Evolutionary conservation across 768 basidiomycete species (phyloP), one percentile per base, ranked within the genome.

Genomic region (Serendipita indica): DNA sequence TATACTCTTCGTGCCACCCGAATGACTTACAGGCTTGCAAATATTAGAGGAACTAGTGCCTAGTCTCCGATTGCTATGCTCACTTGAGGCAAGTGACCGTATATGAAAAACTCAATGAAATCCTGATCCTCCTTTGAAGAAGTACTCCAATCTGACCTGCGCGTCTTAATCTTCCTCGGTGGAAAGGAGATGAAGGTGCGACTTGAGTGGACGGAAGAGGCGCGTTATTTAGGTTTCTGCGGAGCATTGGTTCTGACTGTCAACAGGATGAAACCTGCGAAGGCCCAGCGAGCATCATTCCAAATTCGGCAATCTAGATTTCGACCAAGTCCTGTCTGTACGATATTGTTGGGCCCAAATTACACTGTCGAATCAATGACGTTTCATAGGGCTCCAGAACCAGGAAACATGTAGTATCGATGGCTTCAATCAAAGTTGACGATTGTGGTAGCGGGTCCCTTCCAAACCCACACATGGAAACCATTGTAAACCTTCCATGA

Each of bases 161-260:
- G 39, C 25, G 59, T 60, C 33, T 30, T 35, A 18, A 54, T 60
- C n/a, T 54, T 14, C 20, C 35, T 60, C 16, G 59, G 59, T 1
- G 33, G 30, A 3, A 60, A 43, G 3, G 33, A 33, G 0, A 27
- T 60, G 30, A 33, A 33, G 18, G 59, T 46, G 3, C 20, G 49
- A 34, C 46, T 60, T 27, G 30, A 52, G 10, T 60, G 59, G 59
- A 20, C 35, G 3, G 59, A 60, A 49, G 39, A 33, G 52, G 59
- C 35, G 22, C 6, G 59, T 33, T n/a, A n/a, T 16, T 22, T n/a
- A 6, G 3, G 49, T 3, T 16, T 12, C n/a, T 18, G 7, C 6
- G 49, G 10, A 6, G n/a, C n/a, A n/a, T 27, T 6, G 7, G 49
- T 54, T n/a, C n/a, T n/a, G n/a, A n/a, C 49, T 27, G 3, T 22